Conservation (phyloP, 768 basidiomycete species). For the Boletus rex-veris region DNA sequence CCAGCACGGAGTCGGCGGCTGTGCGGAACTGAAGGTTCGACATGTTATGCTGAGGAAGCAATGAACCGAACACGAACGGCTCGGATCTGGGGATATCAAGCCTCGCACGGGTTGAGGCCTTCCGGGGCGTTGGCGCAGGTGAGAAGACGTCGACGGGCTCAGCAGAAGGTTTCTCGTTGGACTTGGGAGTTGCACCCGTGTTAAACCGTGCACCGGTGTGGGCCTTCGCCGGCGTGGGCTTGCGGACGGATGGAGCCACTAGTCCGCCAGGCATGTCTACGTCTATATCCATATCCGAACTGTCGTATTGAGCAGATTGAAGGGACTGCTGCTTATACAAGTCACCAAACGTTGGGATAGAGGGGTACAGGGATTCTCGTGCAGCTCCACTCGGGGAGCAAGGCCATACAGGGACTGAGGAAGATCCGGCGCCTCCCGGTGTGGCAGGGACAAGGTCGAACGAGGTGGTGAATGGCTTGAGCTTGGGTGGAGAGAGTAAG, state of each 20-base stretch:
- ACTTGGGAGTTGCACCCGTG: slow-evolving; percentile 26
- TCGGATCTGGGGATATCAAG: slow-evolving; percentile 26
- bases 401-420: slow-evolving; percentile 37
- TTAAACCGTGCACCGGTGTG: slow-evolving; percentile 9
- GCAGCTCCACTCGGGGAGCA: slow-evolving; percentile 31
- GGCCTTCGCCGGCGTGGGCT: slow-evolving; percentile 22
- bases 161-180: slow-evolving; percentile 31
- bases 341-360: slow-evolving; percentile 33
- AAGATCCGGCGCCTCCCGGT: slow-evolving; percentile 33
- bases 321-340: slow-evolving; percentile 16
- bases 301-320: slow-evolving; percentile 18
- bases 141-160: slow-evolving; percentile 40
- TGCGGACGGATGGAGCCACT: slow-evolving; percentile 11
- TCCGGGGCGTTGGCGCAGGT: slow-evolving; percentile 29
- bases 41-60: slow-evolving; percentile 57
- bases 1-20: slow-evolving; percentile 67
- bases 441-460: slow-evolving; percentile 67
- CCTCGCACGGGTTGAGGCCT: slow-evolving; percentile 20
- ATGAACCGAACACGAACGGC: slow-evolving; percentile 78
- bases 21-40: slow-evolving; percentile 64
- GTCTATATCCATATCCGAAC: slow-evolving; percentile 35
- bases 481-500: slow-evolving; percentile 51
- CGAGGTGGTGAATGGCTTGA: slow-evolving; percentile 61
- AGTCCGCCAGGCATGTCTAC: slow-evolving; percentile 37
- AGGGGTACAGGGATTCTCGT: slow-evolving; percentile 37